Evolutionary conservation across 2,329 filamentous ascomycete genomes (phyloP).

Genomic region (Plenodomus tracheiphilus): DNA sequence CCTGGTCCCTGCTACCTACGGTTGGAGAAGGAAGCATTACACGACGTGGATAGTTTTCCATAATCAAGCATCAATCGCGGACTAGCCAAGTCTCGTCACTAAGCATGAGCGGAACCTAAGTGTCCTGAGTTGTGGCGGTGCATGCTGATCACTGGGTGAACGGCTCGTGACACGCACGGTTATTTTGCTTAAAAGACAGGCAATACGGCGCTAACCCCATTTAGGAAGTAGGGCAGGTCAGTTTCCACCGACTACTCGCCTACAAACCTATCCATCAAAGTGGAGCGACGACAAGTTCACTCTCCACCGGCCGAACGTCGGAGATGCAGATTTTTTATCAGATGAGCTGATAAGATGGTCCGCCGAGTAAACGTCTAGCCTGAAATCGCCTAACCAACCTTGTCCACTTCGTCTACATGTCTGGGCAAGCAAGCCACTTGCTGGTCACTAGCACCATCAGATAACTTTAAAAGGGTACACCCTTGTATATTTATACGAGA

Average conservation of each 20-base stretch:
- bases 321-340: constrained; percentile 32
- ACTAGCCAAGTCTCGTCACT: no score
- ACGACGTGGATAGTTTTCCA: constrained; percentile 23
- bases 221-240: no score
- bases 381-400: background rate
- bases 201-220: no score
- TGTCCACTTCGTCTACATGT: constrained; percentile 5
- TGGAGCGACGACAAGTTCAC: background rate
- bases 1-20: constrained; percentile 18
- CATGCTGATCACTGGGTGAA: no score
- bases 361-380: constrained; percentile 9
- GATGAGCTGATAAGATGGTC: constrained; percentile 31
- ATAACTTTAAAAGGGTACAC: constrained; percentile 22
- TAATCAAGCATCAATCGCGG: no score
- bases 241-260: no score
- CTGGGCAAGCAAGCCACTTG: constrained; percentile 5
- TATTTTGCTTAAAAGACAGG: no score
- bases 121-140: no score
- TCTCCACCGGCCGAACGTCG: constrained; percentile 22
- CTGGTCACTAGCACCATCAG: constrained; percentile 27
- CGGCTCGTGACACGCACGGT: no score
- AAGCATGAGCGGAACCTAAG: no score
- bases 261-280: background rate
- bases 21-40: constrained; percentile 21
- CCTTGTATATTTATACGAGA: background rate